Conservation (phyloP, 2,329 filamentous ascomycete species). For the Paracorniculantispora psalliotae region DNA sequence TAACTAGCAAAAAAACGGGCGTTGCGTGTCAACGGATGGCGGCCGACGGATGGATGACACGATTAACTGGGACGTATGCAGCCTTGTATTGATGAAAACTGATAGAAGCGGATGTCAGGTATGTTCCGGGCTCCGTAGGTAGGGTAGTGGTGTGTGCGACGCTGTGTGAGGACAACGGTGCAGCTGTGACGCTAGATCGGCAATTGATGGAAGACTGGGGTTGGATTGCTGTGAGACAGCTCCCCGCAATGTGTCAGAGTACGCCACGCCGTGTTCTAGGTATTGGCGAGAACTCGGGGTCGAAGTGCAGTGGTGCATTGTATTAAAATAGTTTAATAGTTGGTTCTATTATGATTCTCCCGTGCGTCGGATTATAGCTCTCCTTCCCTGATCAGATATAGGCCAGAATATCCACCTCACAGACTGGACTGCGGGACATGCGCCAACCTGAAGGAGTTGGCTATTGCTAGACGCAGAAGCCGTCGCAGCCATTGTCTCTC, state of each 20-base stretch:
- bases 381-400: no score
- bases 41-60: neutral
- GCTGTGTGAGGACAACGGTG: neutral
- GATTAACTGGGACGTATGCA: neutral
- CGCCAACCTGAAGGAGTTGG: no score
- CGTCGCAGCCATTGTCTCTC: no score
- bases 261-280: neutral
- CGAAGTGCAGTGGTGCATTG: neutral
- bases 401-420: no score
- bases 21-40: neutral
- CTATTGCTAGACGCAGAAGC: no score
- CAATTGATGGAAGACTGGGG: neutral
- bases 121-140: neutral
- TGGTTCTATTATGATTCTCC: no score
- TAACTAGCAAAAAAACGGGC: no score
- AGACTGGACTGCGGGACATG: no score
- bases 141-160: neutral
- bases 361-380: no score
- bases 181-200: neutral
- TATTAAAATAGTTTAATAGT: neutral
- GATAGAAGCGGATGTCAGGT: neutral
- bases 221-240: neutral
- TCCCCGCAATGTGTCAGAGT: neutral
- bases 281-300: neutral
- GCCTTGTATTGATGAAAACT: neutral